Conservation (phyloP, 352 stramenopile species). For the Phytophthora brassicae region DNA sequence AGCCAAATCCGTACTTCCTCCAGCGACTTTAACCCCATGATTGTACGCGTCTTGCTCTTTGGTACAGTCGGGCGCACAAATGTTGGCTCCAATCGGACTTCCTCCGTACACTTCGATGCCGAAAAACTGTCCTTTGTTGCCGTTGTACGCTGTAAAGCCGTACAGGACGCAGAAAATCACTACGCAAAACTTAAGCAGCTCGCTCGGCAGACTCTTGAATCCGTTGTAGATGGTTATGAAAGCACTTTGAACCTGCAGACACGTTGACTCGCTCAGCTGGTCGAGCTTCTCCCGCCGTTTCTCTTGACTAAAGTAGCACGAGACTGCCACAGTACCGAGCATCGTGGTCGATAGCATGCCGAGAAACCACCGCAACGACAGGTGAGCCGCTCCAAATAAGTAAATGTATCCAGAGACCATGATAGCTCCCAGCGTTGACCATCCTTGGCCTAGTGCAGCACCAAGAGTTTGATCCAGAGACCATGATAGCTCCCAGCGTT, state of each 20-base stretch:
- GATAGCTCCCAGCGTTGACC: conserved; percentile 17
- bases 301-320: conserved; percentile 25
- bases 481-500: conserved; percentile 14
- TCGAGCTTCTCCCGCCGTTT: conserved; percentile 14
- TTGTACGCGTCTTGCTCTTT: conserved; percentile 43
- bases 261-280: conserved; percentile 3
- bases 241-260: conserved; percentile 19
- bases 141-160: conserved; percentile 53
- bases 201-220: conserved; percentile 36
- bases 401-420: conserved; percentile 32
- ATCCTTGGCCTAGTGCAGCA: conserved; percentile 20
- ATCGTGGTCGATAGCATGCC: conserved; percentile 27
- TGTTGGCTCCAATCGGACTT: conserved; percentile 21
- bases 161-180: conserved; percentile 51
- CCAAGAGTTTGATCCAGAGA: conserved; percentile 28
- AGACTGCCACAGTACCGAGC: conserved; percentile 14
- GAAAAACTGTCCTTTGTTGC: conserved; percentile 41
- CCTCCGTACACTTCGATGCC: conserved; percentile 23
- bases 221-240: conserved; percentile 38
- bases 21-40: conserved; percentile 28
- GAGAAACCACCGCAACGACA: conserved; percentile 30
- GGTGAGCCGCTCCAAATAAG: conserved; percentile 22
- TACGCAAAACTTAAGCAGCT: conserved; percentile 46
- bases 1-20: conserved; percentile 39
- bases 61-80: conserved; percentile 29